Percentiles rank a stretch among this genome's conserved stretches.
Evolutionary conservation across 768 basidiomycete genomes (phyloP).

Genomic region (Rhodotorula diobovata): DNA sequence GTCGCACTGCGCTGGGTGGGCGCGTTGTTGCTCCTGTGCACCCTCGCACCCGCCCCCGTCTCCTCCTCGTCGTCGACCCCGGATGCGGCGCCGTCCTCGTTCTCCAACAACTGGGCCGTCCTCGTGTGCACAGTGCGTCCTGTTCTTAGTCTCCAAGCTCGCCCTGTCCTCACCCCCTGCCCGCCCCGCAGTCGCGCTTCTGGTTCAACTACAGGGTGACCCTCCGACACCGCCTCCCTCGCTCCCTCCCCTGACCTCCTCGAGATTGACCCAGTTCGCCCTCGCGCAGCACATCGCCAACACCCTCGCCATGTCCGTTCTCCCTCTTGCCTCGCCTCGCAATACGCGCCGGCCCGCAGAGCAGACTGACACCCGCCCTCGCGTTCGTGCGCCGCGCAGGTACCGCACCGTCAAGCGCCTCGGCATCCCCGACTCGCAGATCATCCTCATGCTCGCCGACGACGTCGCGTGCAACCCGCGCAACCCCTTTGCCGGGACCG

Average conservation of each 20-base stretch:
- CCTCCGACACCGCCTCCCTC: not conserved
- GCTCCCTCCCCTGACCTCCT: not conserved
- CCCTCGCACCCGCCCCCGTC: not conserved
- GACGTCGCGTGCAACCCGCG: conserved; percentile 89
- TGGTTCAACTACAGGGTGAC: conserved; percentile 98
- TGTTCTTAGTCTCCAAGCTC: not conserved
- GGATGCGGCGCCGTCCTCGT: not conserved
- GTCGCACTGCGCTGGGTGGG: not conserved
- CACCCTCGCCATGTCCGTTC: conserved; percentile 77
- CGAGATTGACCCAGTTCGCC: not conserved
- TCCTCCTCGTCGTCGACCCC: not conserved
- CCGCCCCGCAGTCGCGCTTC: conserved; percentile 34
- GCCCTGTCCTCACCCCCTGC: no score
- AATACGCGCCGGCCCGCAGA: no score
- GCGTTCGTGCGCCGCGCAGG: conserved; percentile 53
- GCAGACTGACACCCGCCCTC: not conserved
- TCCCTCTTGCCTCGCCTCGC: not conserved
- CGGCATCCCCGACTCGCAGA: conserved; percentile 96
- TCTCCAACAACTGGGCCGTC: conserved; percentile 97
- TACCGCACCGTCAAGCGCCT: conserved; percentile 97
- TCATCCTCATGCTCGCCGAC: conserved; percentile 98
- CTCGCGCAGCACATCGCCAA: conserved; percentile 89
- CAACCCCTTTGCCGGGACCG: conserved; percentile 84
- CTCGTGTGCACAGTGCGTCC: conserved; percentile 78
- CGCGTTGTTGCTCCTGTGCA: not conserved